Evolutionary conservation across 2,329 filamentous ascomycete species (phyloP).

Genomic region (Pleoardoris graminearum): DNA sequence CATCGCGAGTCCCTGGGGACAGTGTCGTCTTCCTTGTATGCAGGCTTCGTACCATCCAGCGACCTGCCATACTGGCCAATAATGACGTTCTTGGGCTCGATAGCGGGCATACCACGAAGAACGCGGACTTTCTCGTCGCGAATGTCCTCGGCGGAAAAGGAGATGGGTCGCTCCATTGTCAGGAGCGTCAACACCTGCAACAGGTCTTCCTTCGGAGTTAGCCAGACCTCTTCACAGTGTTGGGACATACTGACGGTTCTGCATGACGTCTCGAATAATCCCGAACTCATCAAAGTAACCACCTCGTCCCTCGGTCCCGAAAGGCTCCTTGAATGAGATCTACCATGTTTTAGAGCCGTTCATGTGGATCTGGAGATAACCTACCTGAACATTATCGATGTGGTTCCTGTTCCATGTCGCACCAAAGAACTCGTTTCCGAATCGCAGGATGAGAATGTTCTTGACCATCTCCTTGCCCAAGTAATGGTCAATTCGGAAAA

Average conservation of each 20-base stretch:
- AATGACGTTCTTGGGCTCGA: slow-evolving; percentile 99
- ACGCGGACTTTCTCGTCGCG: slow-evolving; percentile 98
- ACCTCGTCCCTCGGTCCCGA: slow-evolving; percentile 95
- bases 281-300: slow-evolving; percentile 99
- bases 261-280: slow-evolving; percentile 99
- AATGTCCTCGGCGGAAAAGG: slow-evolving; percentile 96
- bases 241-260: slow-evolving; percentile 69
- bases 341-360: slow-evolving; percentile 33
- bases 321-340: slow-evolving; percentile 99
- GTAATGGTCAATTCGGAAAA: slow-evolving; percentile 99
- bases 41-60: slow-evolving; percentile 91
- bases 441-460: slow-evolving; percentile 97
- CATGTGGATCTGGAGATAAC: slow-evolving; percentile 2
- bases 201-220: slow-evolving; percentile 60
- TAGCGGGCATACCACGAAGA: slow-evolving; percentile 86
- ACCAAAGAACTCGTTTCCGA: slow-evolving; percentile 98
- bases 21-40: slow-evolving; percentile 98
- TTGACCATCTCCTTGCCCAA: slow-evolving; percentile 99
- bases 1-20: slow-evolving; percentile 96
- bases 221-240: neutral
- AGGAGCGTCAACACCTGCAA: slow-evolving; percentile 94
- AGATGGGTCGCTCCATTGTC: slow-evolving; percentile 97
- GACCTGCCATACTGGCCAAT: slow-evolving; percentile 98
- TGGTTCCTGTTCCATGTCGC: slow-evolving; percentile 99
- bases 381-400: slow-evolving; percentile 92